Evolutionary conservation across 257 asterid genomes (phyloP).

Genomic region (Thymus quinquecostatus): DNA sequence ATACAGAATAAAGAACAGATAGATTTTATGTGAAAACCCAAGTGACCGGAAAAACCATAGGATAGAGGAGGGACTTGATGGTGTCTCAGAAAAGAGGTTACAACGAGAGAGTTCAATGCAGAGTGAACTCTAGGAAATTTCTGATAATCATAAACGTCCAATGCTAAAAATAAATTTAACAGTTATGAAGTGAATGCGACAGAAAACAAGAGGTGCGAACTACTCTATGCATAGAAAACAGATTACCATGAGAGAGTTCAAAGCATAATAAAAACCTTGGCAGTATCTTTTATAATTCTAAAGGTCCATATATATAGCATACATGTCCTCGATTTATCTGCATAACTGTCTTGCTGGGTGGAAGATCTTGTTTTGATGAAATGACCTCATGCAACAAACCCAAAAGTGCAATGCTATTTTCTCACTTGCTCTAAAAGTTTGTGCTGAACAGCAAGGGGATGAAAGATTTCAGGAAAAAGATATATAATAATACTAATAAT

Average conservation of each 20-base stretch:
- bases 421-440: constrained; percentile 10
- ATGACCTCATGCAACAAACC: constrained; percentile 8
- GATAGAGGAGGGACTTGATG: no score
- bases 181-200: no score
- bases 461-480: neutral
- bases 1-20: neutral
- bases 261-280: neutral
- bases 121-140: no score
- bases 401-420: neutral
- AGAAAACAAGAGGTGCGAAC: no score
- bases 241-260: neutral
- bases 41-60: neutral
- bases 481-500: no score
- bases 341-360: neutral
- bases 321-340: neutral
- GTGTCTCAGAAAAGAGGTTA: no score
- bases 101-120: no score
- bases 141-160: no score
- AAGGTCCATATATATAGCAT: neutral
- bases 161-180: no score
- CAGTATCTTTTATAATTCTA: neutral
- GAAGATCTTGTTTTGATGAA: neutral
- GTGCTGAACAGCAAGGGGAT: neutral
- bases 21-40: neutral
- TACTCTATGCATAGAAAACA: neutral